Evolutionary conservation across 2,329 filamentous ascomycete genomes (phyloP), one percentile per base, ranked within the genome.

Genomic region (Aspergillus fumigatus): DNA sequence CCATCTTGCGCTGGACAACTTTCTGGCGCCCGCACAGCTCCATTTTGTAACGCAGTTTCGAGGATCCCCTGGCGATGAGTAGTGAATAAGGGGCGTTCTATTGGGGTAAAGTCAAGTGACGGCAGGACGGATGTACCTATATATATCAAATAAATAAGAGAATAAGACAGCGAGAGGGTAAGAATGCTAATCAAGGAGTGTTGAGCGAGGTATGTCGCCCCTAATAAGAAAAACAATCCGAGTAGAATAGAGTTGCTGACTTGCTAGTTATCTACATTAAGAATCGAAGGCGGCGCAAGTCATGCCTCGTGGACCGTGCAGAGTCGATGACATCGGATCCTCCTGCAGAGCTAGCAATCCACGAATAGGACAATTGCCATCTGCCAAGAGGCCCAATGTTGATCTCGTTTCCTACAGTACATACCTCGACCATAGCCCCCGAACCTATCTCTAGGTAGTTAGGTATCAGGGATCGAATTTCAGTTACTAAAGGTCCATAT

Each of bases 1-100:
- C 92, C 79, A 97, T 89, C 87, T 97, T 97, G 79, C 92, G 90
- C 84, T 95, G 90, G 68, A 93, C 90, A 55, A 90, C 92, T 80
- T 95, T 90, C 61, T 84, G 87, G 65, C 87, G 86, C 69, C 88
- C 87, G 73, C 88, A 89, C 61, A 86, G 76, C 68, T 79, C 75
- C 80, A 82, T 82, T 57, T 64, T 72, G 67, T 58, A 51, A 43
- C 26, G 26, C 43, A 11, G 54, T 25, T 54, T 53, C 35, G 49
- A 49, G 54, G 50, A 21, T 49, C 32, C 54, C 54, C 52, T 50
- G 50, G 40, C 50, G 52, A 47, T 55, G 54, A 54, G 55, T 19
- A 55, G 53, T 47, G 38, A 47, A 55, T 54, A 53, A 53, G 55
- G 58, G 53, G 48, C 82, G 79, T 61, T 87, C 80, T n/a, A 48